Base-by-base conservation (phyloP, 768 basidiomycete genomes). In the Russula foetens region DNA sequence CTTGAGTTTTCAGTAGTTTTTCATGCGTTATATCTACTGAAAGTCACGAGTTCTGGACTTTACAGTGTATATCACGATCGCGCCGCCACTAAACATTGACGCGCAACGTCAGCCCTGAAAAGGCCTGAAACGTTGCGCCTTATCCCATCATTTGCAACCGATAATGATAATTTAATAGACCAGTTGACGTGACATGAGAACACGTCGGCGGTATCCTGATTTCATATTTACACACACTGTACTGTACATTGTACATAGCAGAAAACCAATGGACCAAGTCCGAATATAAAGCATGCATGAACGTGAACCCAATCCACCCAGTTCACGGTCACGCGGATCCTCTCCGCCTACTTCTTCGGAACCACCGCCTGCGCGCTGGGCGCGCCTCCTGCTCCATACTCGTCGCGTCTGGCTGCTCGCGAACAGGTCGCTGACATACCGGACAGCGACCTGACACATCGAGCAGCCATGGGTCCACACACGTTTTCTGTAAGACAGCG, bases 371-470 rank as follows among this genome's bases (percentile, higher is more conserved):
- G 14, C 56, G 52, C 69, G 63, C 68, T 43, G 56, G 66, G 29
- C 53, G 53, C 65, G 67, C 47, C 17, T 64, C 62, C 71, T 64
- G 55, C 67, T 67, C 63, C 63, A 66, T 9, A 67, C 59, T 66
- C 72, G 48, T 23, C 71, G 69, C 72, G 75, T 65, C 73, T 69
- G 58, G 68, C 69, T 49, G 68, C 68, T 61, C 76, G 58, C 86
- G 83, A 15, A 92, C 90, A 26, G 84, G 75, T 33, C 84, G 75
- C 70, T 95, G 91, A 70, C 92, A 96, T 19, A 87, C 83, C 7
- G 92, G 92, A 76, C 92, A 96, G 33, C 91, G 81, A 5, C 90
- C 92, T 29, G 89, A 91, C 15, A 92, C 85, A 62, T 88, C 85
- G 3, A 76, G 84, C 53, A 96, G 72, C 93, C 93, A 96, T 23